A percentile compares a stretch with the other conserved stretches of the same genome.
These are phyloP conservation scores for Penicillium occitanis DNA, from an alignment of 2,329 filamentous ascomycete species.

Conservation along the genomic window DNA sequence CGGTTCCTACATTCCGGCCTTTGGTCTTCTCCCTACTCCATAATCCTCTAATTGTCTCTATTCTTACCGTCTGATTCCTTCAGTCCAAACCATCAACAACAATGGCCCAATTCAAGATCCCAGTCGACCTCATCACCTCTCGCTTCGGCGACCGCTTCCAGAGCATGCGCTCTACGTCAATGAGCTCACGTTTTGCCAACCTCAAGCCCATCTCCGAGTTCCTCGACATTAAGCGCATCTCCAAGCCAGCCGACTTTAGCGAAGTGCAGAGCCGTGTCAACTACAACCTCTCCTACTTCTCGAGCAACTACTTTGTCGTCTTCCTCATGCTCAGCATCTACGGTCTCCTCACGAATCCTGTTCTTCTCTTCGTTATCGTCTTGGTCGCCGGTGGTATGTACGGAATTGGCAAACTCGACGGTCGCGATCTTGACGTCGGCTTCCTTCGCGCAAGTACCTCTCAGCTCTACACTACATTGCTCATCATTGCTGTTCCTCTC, in stretches of 20 bases:
- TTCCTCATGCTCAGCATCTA: slow-evolving; percentile 97
- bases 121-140: slow-evolving; percentile 86
- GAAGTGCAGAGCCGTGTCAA: slow-evolving; percentile 91
- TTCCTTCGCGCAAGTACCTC: slow-evolving; percentile 79
- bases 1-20: background rate
- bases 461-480: slow-evolving; percentile 87
- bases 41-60: background rate
- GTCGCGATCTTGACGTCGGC: slow-evolving; percentile 83
- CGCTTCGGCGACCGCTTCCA: slow-evolving; percentile 89
- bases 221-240: slow-evolving; percentile 90
- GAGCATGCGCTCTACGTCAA: slow-evolving; percentile 73
- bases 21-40: background rate
- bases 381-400: slow-evolving; percentile 84
- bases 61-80: background rate
- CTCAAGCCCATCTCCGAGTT: slow-evolving; percentile 90
- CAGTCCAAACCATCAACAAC: slow-evolving; percentile 25
- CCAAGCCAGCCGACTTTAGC: slow-evolving; percentile 86
- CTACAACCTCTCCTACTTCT: slow-evolving; percentile 97
- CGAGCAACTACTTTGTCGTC: slow-evolving; percentile 94
- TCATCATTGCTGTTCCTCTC: slow-evolving; percentile 79
- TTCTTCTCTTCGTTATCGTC: slow-evolving; percentile 88
- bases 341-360: slow-evolving; percentile 81
- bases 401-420: slow-evolving; percentile 85
- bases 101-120: slow-evolving; percentile 91
- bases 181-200: slow-evolving; percentile 85